Percentiles rank a stretch among this genome's conserved stretches.
Evolutionary conservation across 2,329 filamentous ascomycete species (phyloP).

Genomic region (Cadophora sp.): DNA sequence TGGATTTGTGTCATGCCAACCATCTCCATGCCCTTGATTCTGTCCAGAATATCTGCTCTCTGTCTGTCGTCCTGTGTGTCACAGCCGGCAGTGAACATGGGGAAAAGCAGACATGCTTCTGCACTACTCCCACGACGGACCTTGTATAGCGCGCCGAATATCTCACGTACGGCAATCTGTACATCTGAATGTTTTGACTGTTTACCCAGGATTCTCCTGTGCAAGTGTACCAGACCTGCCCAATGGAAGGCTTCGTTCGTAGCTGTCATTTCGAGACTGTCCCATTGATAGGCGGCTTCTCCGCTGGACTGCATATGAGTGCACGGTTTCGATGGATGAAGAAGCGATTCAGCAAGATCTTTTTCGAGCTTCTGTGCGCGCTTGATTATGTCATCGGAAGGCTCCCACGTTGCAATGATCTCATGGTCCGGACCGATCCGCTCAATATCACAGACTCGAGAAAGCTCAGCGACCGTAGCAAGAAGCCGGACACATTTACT

Average conservation of each 20-base stretch:
- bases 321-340: slow-evolving; percentile 48
- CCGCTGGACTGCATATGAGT: slow-evolving; percentile 54
- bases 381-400: slow-evolving; percentile 58
- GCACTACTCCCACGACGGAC: slow-evolving; percentile 72
- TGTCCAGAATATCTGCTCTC: slow-evolving; percentile 65
- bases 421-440: slow-evolving; percentile 62
- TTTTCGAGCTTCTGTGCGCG: slow-evolving; percentile 65
- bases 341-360: slow-evolving; percentile 63
- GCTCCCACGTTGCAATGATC: slow-evolving; percentile 62
- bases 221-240: slow-evolving; percentile 77
- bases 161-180: slow-evolving; percentile 65
- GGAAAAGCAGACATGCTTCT: slow-evolving; percentile 78
- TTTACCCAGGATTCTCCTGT: slow-evolving; percentile 73
- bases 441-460: slow-evolving; percentile 69
- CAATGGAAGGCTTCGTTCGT: slow-evolving; percentile 83
- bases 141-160: slow-evolving; percentile 66
- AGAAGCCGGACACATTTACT: slow-evolving; percentile 74
- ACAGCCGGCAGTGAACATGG: slow-evolving; percentile 84
- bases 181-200: slow-evolving; percentile 64
- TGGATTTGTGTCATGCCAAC: slow-evolving; percentile 79
- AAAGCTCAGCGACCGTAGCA: slow-evolving; percentile 74
- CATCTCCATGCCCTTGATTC: slow-evolving; percentile 71
- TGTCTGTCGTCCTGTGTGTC: slow-evolving; percentile 66
- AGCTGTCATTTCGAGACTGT: slow-evolving; percentile 69
- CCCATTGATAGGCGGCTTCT: slow-evolving; percentile 60